A percentile compares a stretch with the other conserved stretches of the same genome.
Evolutionary conservation across 225 moss, liverwort and hornwort species (phyloP).

Genomic region (Pseudoscleropodium purum): DNA sequence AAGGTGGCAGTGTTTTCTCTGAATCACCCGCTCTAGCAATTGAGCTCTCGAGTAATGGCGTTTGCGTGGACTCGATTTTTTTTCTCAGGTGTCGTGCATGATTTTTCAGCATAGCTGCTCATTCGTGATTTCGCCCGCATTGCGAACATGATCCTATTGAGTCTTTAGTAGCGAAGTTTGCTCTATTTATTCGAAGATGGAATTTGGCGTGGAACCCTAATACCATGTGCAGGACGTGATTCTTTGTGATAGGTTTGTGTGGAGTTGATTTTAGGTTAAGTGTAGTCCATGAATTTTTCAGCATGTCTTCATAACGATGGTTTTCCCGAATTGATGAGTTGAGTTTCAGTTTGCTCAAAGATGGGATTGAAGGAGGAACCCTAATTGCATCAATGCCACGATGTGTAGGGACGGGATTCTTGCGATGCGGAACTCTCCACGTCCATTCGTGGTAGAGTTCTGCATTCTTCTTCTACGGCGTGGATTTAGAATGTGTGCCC

Average conservation of each 20-base stretch:
- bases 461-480: background rate
- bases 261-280: background rate
- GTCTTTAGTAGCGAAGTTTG: background rate
- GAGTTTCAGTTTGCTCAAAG: background rate
- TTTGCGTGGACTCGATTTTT: background rate
- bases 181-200: background rate
- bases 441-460: background rate
- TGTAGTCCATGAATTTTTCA: background rate
- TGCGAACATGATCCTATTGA: background rate
- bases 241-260: background rate
- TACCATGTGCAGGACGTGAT: background rate
- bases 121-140: background rate
- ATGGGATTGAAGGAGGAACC: background rate
- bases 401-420: background rate
- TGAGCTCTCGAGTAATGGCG: background rate
- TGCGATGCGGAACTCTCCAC: background rate
- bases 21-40: background rate
- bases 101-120: background rate
- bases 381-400: background rate
- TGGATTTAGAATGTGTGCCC: background rate
- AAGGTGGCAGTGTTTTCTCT: background rate
- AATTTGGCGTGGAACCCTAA: background rate
- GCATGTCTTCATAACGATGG: background rate
- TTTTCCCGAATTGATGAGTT: background rate
- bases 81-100: background rate